These are phyloP conservation scores for Odontarrhena argentea DNA, from an alignment of 345 rosid genomes.

Conservation along the genomic window DNA sequence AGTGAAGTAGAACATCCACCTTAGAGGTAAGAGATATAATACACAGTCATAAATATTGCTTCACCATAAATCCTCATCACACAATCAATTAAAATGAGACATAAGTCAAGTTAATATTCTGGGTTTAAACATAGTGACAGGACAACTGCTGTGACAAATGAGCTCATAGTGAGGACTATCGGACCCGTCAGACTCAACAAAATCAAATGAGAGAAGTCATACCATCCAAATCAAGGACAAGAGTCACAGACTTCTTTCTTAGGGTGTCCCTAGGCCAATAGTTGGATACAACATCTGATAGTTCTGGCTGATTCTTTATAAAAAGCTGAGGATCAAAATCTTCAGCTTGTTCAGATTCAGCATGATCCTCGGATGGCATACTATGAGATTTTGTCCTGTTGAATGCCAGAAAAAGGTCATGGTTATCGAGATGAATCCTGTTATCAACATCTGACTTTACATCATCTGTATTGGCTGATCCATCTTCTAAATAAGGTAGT, in stretches of 20 bases:
- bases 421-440: slow-evolving; percentile 45
- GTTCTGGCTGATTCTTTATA: slow-evolving; percentile 75
- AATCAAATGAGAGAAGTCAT: slow-evolving; percentile 33
- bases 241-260: slow-evolving; percentile 64
- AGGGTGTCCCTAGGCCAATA: slow-evolving; percentile 57
- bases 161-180: slow-evolving; percentile 3
- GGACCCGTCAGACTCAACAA: not conserved
- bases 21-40: slow-evolving; percentile 11
- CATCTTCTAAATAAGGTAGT: slow-evolving; percentile 77
- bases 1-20: not conserved
- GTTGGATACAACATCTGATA: slow-evolving; percentile 69
- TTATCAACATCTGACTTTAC: slow-evolving; percentile 52
- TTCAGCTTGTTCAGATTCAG: slow-evolving; percentile 60
- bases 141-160: not conserved
- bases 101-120: not conserved
- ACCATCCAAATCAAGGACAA: slow-evolving; percentile 98
- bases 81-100: not conserved
- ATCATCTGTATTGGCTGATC: slow-evolving; percentile 48
- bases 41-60: not conserved
- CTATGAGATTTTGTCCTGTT: slow-evolving; percentile 58
- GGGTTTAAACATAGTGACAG: not conserved
- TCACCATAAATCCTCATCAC: not conserved
- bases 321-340: slow-evolving; percentile 81
- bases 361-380: slow-evolving; percentile 52
- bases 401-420: slow-evolving; percentile 62